Conservation (phyloP, 331 rosid species). For the Dryas integrifolia region DNA sequence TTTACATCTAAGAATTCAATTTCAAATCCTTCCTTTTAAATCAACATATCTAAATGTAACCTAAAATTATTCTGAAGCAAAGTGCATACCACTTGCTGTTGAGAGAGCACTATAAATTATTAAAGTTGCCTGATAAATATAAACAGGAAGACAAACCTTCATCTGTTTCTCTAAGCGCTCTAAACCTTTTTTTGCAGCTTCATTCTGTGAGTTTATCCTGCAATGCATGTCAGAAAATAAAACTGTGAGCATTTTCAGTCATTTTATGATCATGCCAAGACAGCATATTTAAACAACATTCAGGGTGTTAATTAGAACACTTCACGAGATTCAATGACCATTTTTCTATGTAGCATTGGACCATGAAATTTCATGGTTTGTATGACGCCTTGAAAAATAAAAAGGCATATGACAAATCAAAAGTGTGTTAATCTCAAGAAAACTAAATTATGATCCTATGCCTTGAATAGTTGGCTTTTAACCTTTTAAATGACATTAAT, state of each 20-base stretch:
- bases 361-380: background rate
- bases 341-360: background rate
- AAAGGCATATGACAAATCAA: constrained; percentile 14
- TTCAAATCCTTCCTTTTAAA: background rate
- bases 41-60: background rate
- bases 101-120: background rate
- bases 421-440: background rate
- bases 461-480: background rate
- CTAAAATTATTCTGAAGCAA: background rate
- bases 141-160: constrained; percentile 63
- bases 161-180: constrained; percentile 95
- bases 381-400: background rate
- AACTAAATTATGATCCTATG: background rate
- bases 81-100: background rate
- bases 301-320: constrained; percentile 3
- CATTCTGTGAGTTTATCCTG: constrained; percentile 92
- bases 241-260: background rate
- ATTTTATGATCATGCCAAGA: background rate
- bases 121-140: constrained; percentile 1
- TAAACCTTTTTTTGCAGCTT: constrained; percentile 90
- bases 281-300: background rate
- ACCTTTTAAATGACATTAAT: background rate
- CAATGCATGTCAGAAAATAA: constrained; percentile 22
- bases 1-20: background rate
- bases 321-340: background rate